Evolutionary conservation across 1,284 basidiomycete genomes (phyloP), one percentile per base, ranked within the genome.

Genomic region (Vanrija sp.): DNA sequence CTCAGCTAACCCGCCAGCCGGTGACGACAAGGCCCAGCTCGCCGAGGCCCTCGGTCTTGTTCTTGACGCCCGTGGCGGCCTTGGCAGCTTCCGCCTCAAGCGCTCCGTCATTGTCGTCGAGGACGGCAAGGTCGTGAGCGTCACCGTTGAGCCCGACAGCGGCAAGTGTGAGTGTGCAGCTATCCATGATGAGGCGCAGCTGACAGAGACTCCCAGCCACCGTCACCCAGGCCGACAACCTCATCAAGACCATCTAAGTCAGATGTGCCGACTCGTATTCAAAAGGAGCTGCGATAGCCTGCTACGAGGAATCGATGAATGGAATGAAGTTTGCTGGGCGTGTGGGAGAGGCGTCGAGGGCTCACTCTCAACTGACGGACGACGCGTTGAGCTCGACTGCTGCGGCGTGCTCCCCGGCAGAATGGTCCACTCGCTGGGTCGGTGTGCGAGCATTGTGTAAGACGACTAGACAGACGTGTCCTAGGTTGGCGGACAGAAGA

Each of bases 31-130:
- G 49, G 85, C 79, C 38, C 72, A 79, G 4, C 83, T 87, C 66
- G 76, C 80, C 27, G 75, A 80, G 14, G 76, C 80, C 3, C 71
- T 86, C 38, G 86, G 86, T 7, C 77, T 88, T 53, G 67, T 83
- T 49, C 83, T 86, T 59, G 85, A 88, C 63, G 85, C 83, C 2
- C 78, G 81, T 7, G 71, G 75, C 3, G 64, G 83, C 24, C 80
- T 89, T 23, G 87, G 86, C 43, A 80, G 78, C 15, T 80, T 81
- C 12, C 84, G 86, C 51, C 78, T 85, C 38, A 84, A 86, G 81
- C 85, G 85, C 54, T 42, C 75, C 56, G 64, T 54, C 27, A 53
- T 73, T 24, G 63, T 73, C 60, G 64, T 75, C 42, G 63, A 87
- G 20, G 80, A 78, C 41, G 78, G 81, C 62, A 82, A 79, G 57